Percentiles rank a stretch among this genome's conserved stretches.
Evolutionary conservation across 768 basidiomycete genomes (phyloP).

Genomic region (Rickenella mellea): DNA sequence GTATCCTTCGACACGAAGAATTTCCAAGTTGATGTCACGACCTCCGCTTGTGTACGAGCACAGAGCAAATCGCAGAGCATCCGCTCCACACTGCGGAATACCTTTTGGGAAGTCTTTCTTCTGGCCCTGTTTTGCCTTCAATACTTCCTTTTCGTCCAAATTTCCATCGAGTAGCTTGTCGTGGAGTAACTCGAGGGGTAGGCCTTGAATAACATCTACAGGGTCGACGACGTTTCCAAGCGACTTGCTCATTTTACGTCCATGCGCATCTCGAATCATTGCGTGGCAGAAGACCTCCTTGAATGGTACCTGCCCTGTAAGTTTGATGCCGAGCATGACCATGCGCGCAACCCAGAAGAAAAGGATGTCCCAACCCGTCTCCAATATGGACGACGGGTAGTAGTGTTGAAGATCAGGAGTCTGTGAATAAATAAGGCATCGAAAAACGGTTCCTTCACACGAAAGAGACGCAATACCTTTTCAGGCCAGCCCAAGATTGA

Average conservation of each 20-base stretch:
- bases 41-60: constrained; percentile 92
- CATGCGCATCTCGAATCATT: constrained; percentile 98
- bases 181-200: constrained; percentile 71
- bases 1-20: constrained; percentile 93
- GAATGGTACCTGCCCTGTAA: constrained; percentile 91
- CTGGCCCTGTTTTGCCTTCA: constrained; percentile 87
- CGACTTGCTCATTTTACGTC: constrained; percentile 98
- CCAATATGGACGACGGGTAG: constrained; percentile 85
- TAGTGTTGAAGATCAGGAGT: constrained; percentile 70
- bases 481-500: constrained; percentile 97
- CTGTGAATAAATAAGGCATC: constrained; percentile 26
- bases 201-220: constrained; percentile 85
- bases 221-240: constrained; percentile 98
- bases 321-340: constrained; percentile 84
- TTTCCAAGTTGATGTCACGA: constrained; percentile 95
- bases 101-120: constrained; percentile 99
- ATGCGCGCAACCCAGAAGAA: constrained; percentile 99
- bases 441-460: neutral
- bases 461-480: constrained; percentile 37
- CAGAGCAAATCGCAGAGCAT: constrained; percentile 89
- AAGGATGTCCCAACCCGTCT: constrained; percentile 99
- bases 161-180: constrained; percentile 85
- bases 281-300: constrained; percentile 94
- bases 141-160: constrained; percentile 85
- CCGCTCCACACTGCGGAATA: constrained; percentile 97